phyloP scores from a whole-genome alignment of 192 early-diverging fungal genomes.

The Helicostylum pulchrum region DNA sequence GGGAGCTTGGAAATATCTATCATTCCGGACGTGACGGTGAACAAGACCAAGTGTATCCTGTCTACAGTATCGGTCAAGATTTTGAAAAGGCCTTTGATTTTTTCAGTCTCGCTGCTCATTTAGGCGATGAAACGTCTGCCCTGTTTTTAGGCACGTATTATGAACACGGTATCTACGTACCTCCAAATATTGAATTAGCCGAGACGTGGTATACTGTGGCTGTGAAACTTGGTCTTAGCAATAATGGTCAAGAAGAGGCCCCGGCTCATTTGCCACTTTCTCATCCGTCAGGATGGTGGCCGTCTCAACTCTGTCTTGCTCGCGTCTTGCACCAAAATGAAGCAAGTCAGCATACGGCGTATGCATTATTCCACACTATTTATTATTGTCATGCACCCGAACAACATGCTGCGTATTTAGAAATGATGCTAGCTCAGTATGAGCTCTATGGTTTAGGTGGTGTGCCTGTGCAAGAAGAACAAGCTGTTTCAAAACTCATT shows the following conservation, averaged over 20 bases:
- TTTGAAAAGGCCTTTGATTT: conserved; percentile 28
- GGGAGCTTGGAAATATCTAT: conserved; percentile 28
- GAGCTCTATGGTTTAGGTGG: conserved; percentile 33
- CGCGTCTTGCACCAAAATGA: conserved; percentile 22
- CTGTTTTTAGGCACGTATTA: conserved; percentile 37
- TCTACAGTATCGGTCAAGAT: conserved; percentile 21
- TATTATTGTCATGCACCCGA: conserved; percentile 12
- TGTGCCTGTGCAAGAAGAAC: conserved; percentile 13
- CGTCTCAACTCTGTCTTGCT: conserved; percentile 29
- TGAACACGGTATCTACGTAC: conserved; percentile 40
- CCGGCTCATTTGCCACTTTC: not conserved
- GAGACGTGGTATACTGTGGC: conserved; percentile 23
- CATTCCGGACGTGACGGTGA: conserved; percentile 17
- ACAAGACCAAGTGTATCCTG: not conserved
- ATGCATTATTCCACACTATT: conserved; percentile 10
- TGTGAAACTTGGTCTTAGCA: conserved; percentile 1
- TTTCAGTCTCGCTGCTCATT: conserved; percentile 22
- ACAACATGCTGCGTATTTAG: not conserved
- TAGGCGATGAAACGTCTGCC: conserved; percentile 30
- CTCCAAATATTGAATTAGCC: conserved; percentile 22
- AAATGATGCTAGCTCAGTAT: conserved; percentile 30
- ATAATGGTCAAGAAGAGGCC: too few relatives aligned
- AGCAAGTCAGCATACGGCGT: conserved; percentile 23
- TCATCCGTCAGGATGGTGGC: conserved; percentile 20
- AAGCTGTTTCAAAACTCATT: conserved; percentile 19